Evolutionary conservation across 805 yeast genomes (phyloP), one percentile per base, ranked within the genome.

Genomic region (Yarrowia sp.): DNA sequence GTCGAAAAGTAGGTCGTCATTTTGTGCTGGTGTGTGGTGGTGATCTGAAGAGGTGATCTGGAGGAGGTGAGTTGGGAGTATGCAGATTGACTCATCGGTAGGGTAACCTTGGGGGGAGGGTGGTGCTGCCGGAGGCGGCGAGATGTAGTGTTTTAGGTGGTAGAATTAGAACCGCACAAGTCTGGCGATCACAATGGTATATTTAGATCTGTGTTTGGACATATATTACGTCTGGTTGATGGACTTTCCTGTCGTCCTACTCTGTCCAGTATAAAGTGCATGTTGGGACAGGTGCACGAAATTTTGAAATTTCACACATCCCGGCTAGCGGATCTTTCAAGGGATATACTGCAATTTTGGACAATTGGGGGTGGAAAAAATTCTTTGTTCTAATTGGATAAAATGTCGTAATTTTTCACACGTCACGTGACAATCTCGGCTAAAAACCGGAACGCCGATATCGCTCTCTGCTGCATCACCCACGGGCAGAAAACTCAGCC

Each of bases 1-100:
- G 81, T 78, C 10, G 81, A 78, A 60, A 75, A 73, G 67, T 78
- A 78, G 42, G 50, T 32, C 35, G 51, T 36, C 64, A 58, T 58
- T 17, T n/a, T 41, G 53, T 15, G 32, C 3, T 3, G 15, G 48
- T 15, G 47, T n/a, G 33, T 5, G 31, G 13, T 7, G 9, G 50
- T 28, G 51, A n/a, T 44, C 48, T 36, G 28, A 22, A 18, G n/a
- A 39, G 57, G 35, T 38, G 58, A 51, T 51, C 57, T 18, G 53
- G 31, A 35, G 13, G 38, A 45, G 17, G 32, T 47, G 53, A 13
- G 55, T 48, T 48, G 51, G 35, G 17, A 17, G 41, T 13, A 17
- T 14, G 11, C 14, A 4, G 39, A 28, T 51, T 51, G 61, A 55
- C 43, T 55, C 61, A 55, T 55, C 36, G 61, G 61, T 55, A 55